A percentile compares a stretch with the other conserved stretches of the same genome.
phyloP scores from a whole-genome alignment of 495 filamentous ascomycete species.

The Emericellopsis terricola region DNA sequence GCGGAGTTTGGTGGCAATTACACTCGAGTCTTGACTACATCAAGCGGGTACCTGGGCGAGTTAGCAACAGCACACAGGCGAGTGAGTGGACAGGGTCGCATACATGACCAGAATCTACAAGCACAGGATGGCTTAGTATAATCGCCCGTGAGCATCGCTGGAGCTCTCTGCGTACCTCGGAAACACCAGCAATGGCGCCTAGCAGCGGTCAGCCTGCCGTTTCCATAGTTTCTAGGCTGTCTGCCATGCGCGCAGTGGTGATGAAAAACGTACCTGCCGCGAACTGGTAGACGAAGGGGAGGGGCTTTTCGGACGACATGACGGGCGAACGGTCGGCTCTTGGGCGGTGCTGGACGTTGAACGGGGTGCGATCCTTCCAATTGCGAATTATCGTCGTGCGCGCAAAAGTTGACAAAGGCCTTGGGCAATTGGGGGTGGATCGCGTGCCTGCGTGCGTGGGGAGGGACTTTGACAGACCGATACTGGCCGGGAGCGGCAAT shows the following conservation, averaged over 20 bases:
- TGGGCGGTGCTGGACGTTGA: too few species aligned
- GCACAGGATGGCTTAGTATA: slow-evolving; percentile 15
- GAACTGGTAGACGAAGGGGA: slow-evolving; percentile 78
- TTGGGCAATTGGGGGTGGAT: not conserved
- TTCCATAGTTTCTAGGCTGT: too few species aligned
- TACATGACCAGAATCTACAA: slow-evolving; percentile 75
- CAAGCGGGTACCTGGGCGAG: slow-evolving; percentile 89
- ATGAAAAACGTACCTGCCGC: slow-evolving; percentile 39
- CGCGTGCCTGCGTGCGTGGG: not conserved
- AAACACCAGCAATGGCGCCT: slow-evolving; percentile 79
- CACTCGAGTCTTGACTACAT: slow-evolving; percentile 97
- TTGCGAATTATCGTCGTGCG: not conserved
- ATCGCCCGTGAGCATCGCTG: slow-evolving; percentile 13
- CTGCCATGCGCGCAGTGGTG: not conserved
- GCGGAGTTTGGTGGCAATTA: slow-evolving; percentile 19
- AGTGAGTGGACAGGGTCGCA: slow-evolving; percentile 8
- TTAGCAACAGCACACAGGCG: too few species aligned
- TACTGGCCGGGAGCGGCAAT: slow-evolving; percentile 1
- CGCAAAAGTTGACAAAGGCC: not conserved
- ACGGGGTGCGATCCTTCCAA: too few species aligned
- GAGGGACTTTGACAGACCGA: too few species aligned
- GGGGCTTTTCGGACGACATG: slow-evolving; percentile 52
- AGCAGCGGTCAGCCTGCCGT: slow-evolving; percentile 6
- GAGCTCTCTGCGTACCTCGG: slow-evolving; percentile 44
- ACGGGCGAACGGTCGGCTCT: slow-evolving; percentile 10